A percentile compares a stretch with the other conserved stretches of the same genome.
Evolutionary conservation across 176 grass and related monocot genomes (phyloP).

Genomic region (Tuctoria greenei): DNA sequence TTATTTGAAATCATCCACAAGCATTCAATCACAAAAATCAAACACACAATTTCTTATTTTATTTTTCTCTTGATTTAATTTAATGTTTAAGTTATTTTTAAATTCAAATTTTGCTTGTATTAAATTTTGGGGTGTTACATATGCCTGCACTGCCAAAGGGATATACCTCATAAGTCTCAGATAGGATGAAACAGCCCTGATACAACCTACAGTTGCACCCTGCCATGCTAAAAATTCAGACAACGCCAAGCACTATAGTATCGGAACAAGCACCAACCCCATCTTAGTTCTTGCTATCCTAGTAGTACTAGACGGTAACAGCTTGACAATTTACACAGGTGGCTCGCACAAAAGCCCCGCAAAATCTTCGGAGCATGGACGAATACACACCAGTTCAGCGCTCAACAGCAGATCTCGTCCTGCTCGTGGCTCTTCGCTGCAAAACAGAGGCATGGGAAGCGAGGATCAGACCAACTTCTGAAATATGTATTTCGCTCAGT

Average conservation of each 20-base stretch:
- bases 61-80: no score
- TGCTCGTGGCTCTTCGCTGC: conserved; percentile 55
- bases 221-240: conserved; percentile 20
- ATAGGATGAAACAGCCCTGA: conserved; percentile 7
- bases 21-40: no score
- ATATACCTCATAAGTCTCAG: not conserved
- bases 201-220: not conserved
- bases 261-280: not conserved
- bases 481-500: not conserved
- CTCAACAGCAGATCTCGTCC: conserved; percentile 52
- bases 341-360: not conserved
- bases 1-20: no score
- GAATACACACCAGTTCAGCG: conserved; percentile 15
- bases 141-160: no score
- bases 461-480: not conserved
- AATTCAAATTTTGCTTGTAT: no score
- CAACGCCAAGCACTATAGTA: conserved; percentile 9
- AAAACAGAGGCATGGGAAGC: not conserved
- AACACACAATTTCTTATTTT: no score
- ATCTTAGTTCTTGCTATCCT: conserved; percentile 6
- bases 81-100: no score
- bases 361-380: conserved; percentile 14
- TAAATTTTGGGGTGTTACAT: no score
- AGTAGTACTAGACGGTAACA: not conserved
- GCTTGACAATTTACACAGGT: conserved; percentile 1